Percentiles rank a stretch among this genome's conserved stretches.
These are phyloP conservation scores for Parascedosporium putredinis DNA, from an alignment of 2,329 filamentous ascomycete species.

Conservation along the genomic window DNA sequence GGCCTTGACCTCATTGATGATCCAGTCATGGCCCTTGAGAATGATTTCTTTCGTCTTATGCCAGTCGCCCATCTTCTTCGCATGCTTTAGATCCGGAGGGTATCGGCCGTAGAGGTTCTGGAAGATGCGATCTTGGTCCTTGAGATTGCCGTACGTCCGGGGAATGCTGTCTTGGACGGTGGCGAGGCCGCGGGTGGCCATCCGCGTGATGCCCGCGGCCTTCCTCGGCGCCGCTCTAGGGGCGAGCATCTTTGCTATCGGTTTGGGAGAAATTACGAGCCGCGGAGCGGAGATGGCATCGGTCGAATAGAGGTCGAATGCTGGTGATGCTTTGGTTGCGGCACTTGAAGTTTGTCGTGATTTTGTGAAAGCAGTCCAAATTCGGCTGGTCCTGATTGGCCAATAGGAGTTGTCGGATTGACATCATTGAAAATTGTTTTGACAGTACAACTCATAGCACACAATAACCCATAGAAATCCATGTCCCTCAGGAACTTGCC, in stretches of 20 bases:
- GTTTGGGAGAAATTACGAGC: slow-evolving; percentile 1
- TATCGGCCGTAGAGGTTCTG: slow-evolving; percentile 95
- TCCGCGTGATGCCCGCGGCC: slow-evolving; percentile 30
- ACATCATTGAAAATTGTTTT: slow-evolving; percentile 5
- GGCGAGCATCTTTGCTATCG: slow-evolving; percentile 32
- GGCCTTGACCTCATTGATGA: slow-evolving; percentile 94
- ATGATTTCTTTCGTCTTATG: slow-evolving; percentile 99
- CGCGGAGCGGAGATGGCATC: slow-evolving; percentile 12
- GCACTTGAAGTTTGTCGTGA: slow-evolving; percentile 23
- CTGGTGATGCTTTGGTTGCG: slow-evolving; percentile 19
- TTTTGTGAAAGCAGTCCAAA: slow-evolving; percentile 10
- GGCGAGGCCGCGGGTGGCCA: slow-evolving; percentile 59
- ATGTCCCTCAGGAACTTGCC: background rate
- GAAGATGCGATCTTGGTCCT: slow-evolving; percentile 97
- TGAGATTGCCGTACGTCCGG: slow-evolving; percentile 72
- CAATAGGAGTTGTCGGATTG: slow-evolving; percentile 19
- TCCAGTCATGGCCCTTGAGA: slow-evolving; percentile 92
- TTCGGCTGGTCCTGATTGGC: slow-evolving; percentile 25
- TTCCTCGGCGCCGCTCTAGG: slow-evolving; percentile 29
- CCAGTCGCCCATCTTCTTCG: slow-evolving; percentile 98
- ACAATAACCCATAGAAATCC: background rate
- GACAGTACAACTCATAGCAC: background rate
- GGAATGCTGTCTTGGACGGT: slow-evolving; percentile 59
- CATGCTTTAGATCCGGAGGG: slow-evolving; percentile 81
- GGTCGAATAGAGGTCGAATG: slow-evolving; percentile 18